phyloP scores from a whole-genome alignment of 176 grass and related monocot genomes.

The Carex myosuroides region DNA sequence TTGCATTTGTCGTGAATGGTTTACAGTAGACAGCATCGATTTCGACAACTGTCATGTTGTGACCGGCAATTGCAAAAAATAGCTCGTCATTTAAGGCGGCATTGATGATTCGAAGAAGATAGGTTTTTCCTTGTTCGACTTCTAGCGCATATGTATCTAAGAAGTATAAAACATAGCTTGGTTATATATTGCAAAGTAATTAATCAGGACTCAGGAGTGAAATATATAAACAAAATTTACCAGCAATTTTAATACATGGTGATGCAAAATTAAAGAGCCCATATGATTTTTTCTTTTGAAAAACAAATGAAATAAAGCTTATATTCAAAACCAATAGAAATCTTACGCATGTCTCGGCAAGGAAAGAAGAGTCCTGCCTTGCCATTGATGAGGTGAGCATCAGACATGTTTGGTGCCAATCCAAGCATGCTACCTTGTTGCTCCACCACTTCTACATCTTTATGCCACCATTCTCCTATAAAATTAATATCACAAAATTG shows the following conservation, averaged over 20 bases:
- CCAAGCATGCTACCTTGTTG: slow-evolving; percentile 36
- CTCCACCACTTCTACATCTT: slow-evolving; percentile 41
- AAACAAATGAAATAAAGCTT: neutral
- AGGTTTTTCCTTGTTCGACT: slow-evolving; percentile 40
- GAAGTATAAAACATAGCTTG: neutral
- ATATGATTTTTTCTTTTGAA: neutral
- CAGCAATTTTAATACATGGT: neutral
- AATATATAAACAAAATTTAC: too few species aligned
- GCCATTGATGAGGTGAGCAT: slow-evolving; percentile 57
- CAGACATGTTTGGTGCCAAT: slow-evolving; percentile 44
- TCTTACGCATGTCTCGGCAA: slow-evolving; percentile 44
- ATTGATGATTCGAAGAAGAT: slow-evolving; percentile 61
- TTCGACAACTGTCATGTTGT: slow-evolving; percentile 63
- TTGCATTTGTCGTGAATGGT: slow-evolving; percentile 25
- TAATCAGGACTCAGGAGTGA: neutral
- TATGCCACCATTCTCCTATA: slow-evolving; percentile 64
- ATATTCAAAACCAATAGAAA: neutral
- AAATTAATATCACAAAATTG: neutral
- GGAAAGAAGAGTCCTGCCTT: slow-evolving; percentile 60
- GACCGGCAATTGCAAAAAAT: slow-evolving; percentile 55
- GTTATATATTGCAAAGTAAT: neutral
- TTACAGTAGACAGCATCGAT: slow-evolving; percentile 59
- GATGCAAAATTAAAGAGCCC: neutral
- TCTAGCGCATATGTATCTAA: slow-evolving; percentile 50
- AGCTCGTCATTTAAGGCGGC: slow-evolving; percentile 59